These are phyloP conservation scores for Spongospora subterranea DNA, from an alignment of 208 protist species.

Conservation along the genomic window DNA sequence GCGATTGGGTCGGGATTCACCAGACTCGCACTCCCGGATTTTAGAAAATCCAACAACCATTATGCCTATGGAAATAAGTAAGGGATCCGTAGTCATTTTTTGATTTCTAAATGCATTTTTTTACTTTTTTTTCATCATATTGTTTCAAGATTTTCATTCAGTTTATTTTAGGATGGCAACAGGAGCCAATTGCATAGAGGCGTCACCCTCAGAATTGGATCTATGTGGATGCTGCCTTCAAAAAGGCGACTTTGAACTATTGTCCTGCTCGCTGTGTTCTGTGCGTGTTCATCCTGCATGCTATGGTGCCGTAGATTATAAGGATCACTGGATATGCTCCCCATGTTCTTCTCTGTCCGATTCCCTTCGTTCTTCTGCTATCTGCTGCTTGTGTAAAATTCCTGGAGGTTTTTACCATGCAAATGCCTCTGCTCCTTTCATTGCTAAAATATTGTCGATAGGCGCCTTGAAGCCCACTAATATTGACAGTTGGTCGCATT, in stretches of 20 bases:
- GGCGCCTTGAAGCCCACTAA: constrained; percentile 39
- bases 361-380: not conserved
- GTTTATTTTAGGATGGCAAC: too few species aligned
- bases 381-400: not conserved
- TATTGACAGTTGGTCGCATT: not conserved
- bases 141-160: too few species aligned
- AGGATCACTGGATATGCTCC: not conserved
- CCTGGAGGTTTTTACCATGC: constrained; percentile 15
- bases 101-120: too few species aligned
- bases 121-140: too few species aligned
- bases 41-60: too few species aligned
- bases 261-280: constrained; percentile 7
- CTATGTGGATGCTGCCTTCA: constrained; percentile 29
- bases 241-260: not conserved
- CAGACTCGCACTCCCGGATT: too few species aligned
- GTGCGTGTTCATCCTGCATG: not conserved
- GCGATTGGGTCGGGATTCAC: too few species aligned
- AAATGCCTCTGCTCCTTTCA: not conserved
- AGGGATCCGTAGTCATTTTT: too few species aligned
- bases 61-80: too few species aligned
- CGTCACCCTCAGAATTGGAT: constrained; percentile 20
- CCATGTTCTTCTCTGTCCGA: not conserved
- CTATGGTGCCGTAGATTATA: not conserved
- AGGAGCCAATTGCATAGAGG: too few species aligned
- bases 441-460: not conserved